These are phyloP conservation scores for Globisporangium barbulae DNA, from an alignment of 352 stramenopile species.

Conservation along the genomic window DNA sequence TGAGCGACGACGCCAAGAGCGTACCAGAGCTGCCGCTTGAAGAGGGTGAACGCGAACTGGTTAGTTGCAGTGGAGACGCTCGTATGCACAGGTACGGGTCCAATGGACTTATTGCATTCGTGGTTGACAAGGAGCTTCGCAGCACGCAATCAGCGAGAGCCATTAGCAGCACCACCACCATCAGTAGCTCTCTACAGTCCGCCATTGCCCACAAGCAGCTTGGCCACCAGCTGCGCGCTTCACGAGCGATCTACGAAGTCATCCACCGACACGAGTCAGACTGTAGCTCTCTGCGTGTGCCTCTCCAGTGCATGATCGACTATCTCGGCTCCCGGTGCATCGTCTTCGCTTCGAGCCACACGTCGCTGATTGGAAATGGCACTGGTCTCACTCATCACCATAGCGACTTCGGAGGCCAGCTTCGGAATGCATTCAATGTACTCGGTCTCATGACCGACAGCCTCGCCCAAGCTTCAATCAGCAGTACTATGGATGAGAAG, in stretches of 20 bases:
- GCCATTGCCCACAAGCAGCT: constrained; percentile 30
- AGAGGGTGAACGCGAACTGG: background rate
- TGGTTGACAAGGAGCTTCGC: constrained; percentile 13
- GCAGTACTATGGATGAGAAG: too few relatives aligned
- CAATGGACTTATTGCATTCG: constrained; percentile 36
- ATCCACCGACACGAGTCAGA: constrained; percentile 11
- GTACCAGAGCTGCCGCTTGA: constrained; percentile 1
- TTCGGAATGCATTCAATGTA: constrained; percentile 22
- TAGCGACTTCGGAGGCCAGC: constrained; percentile 8
- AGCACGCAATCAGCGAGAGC: background rate
- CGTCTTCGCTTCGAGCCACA: constrained; percentile 32
- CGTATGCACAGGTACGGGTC: constrained; percentile 27
- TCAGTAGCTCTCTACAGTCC: background rate
- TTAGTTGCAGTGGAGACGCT: background rate
- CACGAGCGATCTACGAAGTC: constrained; percentile 28
- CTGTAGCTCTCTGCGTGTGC: constrained; percentile 23
- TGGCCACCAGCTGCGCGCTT: constrained; percentile 50
- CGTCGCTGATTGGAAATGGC: background rate
- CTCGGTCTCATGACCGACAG: constrained; percentile 38
- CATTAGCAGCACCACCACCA: constrained; percentile 16
- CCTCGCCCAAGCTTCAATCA: constrained; percentile 8
- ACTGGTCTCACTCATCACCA: background rate
- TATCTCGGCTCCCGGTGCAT: constrained; percentile 53
- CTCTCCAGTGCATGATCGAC: constrained; percentile 59
- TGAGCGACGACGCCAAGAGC: constrained; percentile 23